Percentiles rank a stretch among this genome's conserved stretches.
Conservation (phyloP, 192 early-diverging fungal genomes). For the Coemansia javaensis region DNA sequence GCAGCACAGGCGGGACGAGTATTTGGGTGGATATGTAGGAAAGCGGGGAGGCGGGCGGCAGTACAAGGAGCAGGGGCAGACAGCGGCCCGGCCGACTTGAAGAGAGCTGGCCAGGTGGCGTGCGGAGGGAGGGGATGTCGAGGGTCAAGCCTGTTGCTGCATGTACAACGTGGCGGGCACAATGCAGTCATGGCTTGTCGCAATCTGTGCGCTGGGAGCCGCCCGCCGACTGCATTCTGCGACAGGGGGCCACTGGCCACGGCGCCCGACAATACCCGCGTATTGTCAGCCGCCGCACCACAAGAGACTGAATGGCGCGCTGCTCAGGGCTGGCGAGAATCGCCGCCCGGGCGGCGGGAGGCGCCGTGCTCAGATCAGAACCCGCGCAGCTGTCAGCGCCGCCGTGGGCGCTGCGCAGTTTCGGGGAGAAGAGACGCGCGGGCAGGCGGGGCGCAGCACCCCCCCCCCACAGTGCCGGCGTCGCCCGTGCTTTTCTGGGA, state of each 20-base stretch:
- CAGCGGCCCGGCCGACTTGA: background rate
- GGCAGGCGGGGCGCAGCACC: too few relatives aligned
- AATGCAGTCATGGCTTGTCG: slow-evolving; percentile 12
- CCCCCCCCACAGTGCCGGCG: too few relatives aligned
- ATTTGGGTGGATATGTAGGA: too few relatives aligned
- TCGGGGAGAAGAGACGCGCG: too few relatives aligned
- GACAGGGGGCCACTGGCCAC: too few relatives aligned
- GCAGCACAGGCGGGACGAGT: background rate
- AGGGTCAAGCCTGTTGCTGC: background rate
- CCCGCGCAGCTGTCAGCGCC: too few relatives aligned
- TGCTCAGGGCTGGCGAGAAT: slow-evolving; percentile 2
- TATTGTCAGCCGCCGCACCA: background rate
- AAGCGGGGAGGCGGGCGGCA: too few relatives aligned
- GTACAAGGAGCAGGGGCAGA: background rate
- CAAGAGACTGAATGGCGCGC: background rate
- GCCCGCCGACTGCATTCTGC: too few relatives aligned
- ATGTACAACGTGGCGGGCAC: slow-evolving; percentile 1
- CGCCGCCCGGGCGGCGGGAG: too few relatives aligned
- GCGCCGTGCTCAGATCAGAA: too few relatives aligned
- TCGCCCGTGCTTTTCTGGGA: too few relatives aligned
- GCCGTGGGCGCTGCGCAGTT: too few relatives aligned
- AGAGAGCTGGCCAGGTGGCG: background rate
- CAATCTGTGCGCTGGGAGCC: slow-evolving; percentile 4
- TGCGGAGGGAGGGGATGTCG: background rate
- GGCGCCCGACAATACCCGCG: background rate